Evolutionary conservation across 2,329 filamentous ascomycete species (phyloP), one percentile per base, ranked within the genome.

Genomic region (Claviceps africana): DNA sequence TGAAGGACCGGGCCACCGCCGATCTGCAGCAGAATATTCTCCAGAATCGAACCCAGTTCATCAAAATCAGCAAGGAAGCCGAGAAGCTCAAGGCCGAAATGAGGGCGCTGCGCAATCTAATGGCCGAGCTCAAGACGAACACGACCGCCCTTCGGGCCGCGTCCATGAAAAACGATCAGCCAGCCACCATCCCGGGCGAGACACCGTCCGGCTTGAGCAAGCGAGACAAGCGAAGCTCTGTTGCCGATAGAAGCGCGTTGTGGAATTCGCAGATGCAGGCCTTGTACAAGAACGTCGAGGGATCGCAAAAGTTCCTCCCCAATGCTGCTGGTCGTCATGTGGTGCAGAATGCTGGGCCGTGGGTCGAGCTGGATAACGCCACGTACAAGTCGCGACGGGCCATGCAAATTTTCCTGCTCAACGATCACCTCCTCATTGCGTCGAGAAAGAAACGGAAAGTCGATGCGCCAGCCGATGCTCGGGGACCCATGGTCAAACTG

Each of bases 61-160:
- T 98, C 74, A 95, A 95, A 69, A 97, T 98, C 67, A 96, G 90
- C 65, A 96, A 97, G 69, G 93, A 98, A 71, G 93, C 94, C 2
- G 93, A 98, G 69, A 96, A 95, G 71, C 80, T 98, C 53, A 97
- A 97, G 70, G 81, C 82, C 52, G 93, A 98, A 67, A 97, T 98
- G 93, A 81, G 88, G 50, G 87, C 87, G 7, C 78, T 98, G 33
- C 82, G 87, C 45, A 88, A 88, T 57, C 76, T 97, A 50, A 96
- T 98, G 85, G 83, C 88, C 2, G 93, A 98, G 58, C 77, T 98
- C 53, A 97, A 88, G 61, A 77, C 81, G 8, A 88, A 89, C 55
- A 85, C 82, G 1, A 82, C 77, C 19, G 82, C 82, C 3, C 69
- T 86, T 39, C 75, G 82, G 47, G 72, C 78, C 21, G 75, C 79